A percentile compares a stretch with the other conserved stretches of the same genome.
Conservation (phyloP, 2,329 filamentous ascomycete genomes). For the Xylariaceae sp. region DNA sequence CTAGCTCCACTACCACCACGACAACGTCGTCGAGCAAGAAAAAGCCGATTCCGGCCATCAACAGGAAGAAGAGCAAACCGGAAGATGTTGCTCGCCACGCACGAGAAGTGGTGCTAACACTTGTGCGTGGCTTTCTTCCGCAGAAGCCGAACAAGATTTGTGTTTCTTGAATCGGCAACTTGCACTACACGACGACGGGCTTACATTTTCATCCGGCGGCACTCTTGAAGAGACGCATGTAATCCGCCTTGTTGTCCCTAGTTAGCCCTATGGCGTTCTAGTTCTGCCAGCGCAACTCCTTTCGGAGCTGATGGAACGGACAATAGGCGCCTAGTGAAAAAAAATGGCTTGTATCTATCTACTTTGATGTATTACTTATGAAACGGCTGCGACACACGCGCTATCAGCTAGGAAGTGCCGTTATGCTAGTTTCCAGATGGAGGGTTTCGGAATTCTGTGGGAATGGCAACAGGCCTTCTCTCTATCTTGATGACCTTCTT, state of each 20-base stretch:
- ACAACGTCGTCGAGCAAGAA: conserved; percentile 27
- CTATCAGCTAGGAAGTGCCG: conserved; percentile 9
- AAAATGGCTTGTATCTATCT: conserved; percentile 15
- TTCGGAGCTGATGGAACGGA: background rate
- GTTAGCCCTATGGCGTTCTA: conserved; percentile 3
- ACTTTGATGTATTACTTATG: conserved; percentile 12
- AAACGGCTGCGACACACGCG: conserved; percentile 6
- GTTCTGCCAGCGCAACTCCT: conserved; percentile 6
- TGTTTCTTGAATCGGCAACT: conserved; percentile 25
- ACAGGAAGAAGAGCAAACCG: conserved; percentile 29
- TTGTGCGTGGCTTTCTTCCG: conserved; percentile 31
- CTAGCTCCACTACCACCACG: conserved; percentile 23
- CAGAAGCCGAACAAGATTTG: conserved; percentile 32
- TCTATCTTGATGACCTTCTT: conserved; percentile 1
- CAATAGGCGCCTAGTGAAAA: conserved; percentile 5
- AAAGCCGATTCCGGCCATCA: conserved; percentile 23
- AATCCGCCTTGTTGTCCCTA: conserved; percentile 4
- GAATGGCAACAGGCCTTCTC: conserved; percentile 23
- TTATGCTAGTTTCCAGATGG: conserved; percentile 17
- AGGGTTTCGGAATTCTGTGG: conserved; percentile 18
- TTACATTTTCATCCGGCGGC: conserved; percentile 15
- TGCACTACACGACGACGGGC: conserved; percentile 16
- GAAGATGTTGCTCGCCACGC: conserved; percentile 29
- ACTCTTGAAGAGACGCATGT: conserved; percentile 15
- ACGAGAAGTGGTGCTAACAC: conserved; percentile 28